phyloP scores from a whole-genome alignment of 768 basidiomycete species.

The Mycena capillaripes region DNA sequence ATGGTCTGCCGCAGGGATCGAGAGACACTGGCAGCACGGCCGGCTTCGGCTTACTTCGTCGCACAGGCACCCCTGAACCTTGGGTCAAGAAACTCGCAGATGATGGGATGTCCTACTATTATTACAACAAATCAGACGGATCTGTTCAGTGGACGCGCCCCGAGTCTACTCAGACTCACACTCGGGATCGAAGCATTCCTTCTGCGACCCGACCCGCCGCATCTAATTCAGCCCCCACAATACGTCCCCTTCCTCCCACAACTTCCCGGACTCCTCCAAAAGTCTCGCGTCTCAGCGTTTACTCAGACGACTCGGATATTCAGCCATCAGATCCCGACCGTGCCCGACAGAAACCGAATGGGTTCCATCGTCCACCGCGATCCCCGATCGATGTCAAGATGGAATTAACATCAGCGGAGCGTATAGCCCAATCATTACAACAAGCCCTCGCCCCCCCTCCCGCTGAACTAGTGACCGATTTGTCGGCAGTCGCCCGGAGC shows the following conservation, averaged over 20 bases:
- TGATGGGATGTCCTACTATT: conserved; percentile 87
- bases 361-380: conserved; percentile 17
- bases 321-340: conserved; percentile 60
- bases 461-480: conserved; percentile 70
- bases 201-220: conserved; percentile 26
- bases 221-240: conserved; percentile 42
- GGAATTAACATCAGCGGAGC: conserved; percentile 76
- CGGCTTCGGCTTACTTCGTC: conserved; percentile 73
- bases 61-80: conserved; percentile 79
- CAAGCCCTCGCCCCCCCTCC: conserved; percentile 69
- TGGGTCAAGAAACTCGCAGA: conserved; percentile 88
- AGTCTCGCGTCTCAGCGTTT: conserved; percentile 69
- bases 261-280: conserved; percentile 37
- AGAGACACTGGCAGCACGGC: conserved; percentile 51
- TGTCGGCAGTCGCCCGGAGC: conserved; percentile 69
- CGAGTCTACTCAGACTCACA: conserved; percentile 48
- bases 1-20: conserved; percentile 52
- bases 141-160: conserved; percentile 79
- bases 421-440: conserved; percentile 76
- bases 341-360: conserved; percentile 38
- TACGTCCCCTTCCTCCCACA: conserved; percentile 34
- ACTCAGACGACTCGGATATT: conserved; percentile 86
- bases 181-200: conserved; percentile 28
- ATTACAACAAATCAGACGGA: conserved; percentile 79
- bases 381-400: conserved; percentile 42